Evolutionary conservation across 1,284 basidiomycete species (phyloP).

Genomic region (Apiotrichum brassicae): DNA sequence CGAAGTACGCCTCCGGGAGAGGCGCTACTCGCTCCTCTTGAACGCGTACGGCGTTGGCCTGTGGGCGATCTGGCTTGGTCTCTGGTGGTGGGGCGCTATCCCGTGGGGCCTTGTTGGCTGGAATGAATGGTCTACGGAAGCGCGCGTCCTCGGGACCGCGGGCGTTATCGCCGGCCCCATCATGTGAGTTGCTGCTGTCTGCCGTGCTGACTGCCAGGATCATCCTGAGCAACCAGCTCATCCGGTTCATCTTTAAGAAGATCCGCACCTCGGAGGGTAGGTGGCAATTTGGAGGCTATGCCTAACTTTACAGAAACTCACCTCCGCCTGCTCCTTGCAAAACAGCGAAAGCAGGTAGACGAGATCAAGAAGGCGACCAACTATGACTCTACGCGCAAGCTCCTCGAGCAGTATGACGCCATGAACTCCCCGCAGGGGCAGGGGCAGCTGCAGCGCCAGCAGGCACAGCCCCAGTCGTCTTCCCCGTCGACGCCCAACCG

Average conservation of each 20-base stretch:
- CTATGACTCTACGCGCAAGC: conserved; percentile 82
- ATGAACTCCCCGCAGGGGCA: conserved; percentile 16
- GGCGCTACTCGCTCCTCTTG: conserved; percentile 69
- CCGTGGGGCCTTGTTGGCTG: conserved; percentile 49
- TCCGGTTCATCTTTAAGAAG: conserved; percentile 78
- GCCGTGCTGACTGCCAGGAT: conserved; percentile 53
- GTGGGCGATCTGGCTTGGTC: conserved; percentile 71
- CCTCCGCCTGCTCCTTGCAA: conserved; percentile 65
- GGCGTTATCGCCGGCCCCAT: conserved; percentile 66
- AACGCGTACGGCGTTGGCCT: conserved; percentile 73
- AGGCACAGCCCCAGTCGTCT: background rate
- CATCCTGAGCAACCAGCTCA: conserved; percentile 70
- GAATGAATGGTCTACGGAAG: conserved; percentile 41
- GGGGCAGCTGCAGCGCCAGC: background rate
- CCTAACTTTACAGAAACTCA: conserved; percentile 63
- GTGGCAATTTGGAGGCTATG: conserved; percentile 15
- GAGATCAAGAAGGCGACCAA: conserved; percentile 97
- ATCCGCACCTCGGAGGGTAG: conserved; percentile 80
- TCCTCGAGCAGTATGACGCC: conserved; percentile 85
- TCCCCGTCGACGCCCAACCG: conserved; percentile 1
- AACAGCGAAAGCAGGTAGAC: conserved; percentile 81
- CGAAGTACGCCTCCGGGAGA: conserved; percentile 79
- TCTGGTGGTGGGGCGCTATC: conserved; percentile 71
- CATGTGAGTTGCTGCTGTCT: conserved; percentile 56
- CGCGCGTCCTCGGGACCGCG: conserved; percentile 53